Evolutionary conservation across 148 eudicot genomes (phyloP).

Genomic region (Euryodendron excelsum): DNA sequence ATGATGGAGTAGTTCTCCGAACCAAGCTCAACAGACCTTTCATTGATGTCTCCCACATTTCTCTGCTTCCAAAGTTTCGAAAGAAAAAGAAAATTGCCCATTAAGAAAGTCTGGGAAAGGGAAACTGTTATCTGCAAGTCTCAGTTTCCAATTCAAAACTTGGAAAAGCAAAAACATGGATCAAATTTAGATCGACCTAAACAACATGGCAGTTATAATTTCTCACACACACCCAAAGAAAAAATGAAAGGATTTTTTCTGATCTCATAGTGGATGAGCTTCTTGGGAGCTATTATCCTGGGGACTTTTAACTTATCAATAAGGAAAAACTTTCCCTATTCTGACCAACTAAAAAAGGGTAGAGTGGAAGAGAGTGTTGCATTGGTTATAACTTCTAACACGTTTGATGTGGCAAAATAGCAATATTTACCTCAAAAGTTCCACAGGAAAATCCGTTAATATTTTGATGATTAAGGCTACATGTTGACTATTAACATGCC

Average conservation of each 20-base stretch:
- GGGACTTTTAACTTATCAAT: not conserved
- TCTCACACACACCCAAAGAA: not conserved
- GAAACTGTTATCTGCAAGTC: not conserved
- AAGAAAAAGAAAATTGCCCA: no score
- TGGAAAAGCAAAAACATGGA: not conserved
- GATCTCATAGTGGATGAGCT: not conserved
- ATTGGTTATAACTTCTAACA: not conserved
- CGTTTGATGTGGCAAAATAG: not conserved
- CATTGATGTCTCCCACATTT: slow-evolving; percentile 99
- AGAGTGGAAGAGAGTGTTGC: not conserved
- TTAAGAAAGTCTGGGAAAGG: no score
- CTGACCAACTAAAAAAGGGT: not conserved
- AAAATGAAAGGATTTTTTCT: not conserved
- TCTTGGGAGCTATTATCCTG: not conserved
- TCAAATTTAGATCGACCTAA: not conserved
- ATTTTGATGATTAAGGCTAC: not conserved
- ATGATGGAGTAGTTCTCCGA: slow-evolving; percentile 78
- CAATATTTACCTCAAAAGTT: not conserved
- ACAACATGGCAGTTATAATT: not conserved
- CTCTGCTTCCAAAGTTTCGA: slow-evolving; percentile 48
- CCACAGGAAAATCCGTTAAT: not conserved
- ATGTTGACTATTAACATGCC: not conserved
- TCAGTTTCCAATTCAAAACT: not conserved
- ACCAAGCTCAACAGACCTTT: slow-evolving; percentile 80
- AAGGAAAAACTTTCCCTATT: not conserved